phyloP scores from a whole-genome alignment of 345 rosid genomes.

The Barbarea vulgaris region DNA sequence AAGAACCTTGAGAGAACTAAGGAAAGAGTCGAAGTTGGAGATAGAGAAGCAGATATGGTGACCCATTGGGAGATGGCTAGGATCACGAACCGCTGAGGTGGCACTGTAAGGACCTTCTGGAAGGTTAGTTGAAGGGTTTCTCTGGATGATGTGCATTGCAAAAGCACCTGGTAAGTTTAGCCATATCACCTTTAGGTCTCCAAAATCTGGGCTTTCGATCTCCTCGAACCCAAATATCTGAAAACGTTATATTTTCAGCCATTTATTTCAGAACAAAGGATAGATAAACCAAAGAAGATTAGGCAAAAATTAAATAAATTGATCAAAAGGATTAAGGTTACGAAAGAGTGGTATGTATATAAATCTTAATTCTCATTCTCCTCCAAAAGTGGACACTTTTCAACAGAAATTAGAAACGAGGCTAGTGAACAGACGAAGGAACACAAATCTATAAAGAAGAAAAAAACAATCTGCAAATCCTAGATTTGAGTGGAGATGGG shows the following conservation, averaged over 20 bases:
- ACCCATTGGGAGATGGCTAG: constrained; percentile 75
- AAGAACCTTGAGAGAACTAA: constrained; percentile 61
- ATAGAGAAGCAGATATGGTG: constrained; percentile 85
- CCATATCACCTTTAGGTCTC: constrained; percentile 79
- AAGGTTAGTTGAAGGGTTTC: constrained; percentile 63
- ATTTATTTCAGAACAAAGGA: background rate
- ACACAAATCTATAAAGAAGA: background rate
- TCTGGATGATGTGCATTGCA: constrained; percentile 75
- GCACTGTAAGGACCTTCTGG: constrained; percentile 90
- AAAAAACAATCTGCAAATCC: background rate
- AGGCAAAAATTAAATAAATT: background rate
- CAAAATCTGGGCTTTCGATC: constrained; percentile 71
- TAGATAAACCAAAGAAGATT: background rate
- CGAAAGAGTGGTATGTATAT: background rate
- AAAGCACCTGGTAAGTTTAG: constrained; percentile 64
- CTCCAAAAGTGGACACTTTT: background rate
- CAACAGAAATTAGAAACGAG: background rate
- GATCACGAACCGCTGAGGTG: constrained; percentile 55
- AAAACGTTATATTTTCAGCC: background rate
- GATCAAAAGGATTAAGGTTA: background rate
- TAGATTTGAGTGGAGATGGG: constrained; percentile 6
- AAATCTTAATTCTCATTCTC: background rate
- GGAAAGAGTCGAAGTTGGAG: constrained; percentile 72
- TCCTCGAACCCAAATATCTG: constrained; percentile 85
- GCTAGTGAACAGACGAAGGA: background rate